A percentile compares a stretch with the other conserved stretches of the same genome.
phyloP scores from a whole-genome alignment of 2,329 filamentous ascomycete species.

The Fusarium temperatum region DNA sequence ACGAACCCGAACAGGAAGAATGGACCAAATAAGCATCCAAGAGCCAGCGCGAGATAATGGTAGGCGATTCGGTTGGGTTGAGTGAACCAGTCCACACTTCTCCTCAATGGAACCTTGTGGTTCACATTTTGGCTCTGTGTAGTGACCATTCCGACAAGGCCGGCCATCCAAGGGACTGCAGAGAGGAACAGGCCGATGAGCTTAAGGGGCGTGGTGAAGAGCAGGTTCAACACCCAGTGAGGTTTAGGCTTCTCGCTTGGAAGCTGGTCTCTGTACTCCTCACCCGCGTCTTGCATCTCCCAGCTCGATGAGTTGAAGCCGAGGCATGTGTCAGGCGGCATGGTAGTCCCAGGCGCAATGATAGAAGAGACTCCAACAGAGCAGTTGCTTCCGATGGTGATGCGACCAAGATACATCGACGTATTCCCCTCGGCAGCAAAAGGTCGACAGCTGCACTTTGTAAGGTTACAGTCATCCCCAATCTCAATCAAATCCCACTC shows the following conservation, averaged over 20 bases:
- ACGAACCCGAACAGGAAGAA: conserved; percentile 8
- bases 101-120: background rate
- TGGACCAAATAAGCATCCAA: background rate
- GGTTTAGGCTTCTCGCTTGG: background rate
- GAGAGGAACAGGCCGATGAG: background rate
- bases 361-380: background rate
- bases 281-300: conserved; percentile 4
- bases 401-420: conserved; percentile 11
- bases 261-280: conserved; percentile 4
- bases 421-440: conserved; percentile 9
- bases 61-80: background rate
- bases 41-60: background rate
- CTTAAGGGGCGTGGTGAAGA: background rate
- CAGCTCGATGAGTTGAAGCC: conserved; percentile 12
- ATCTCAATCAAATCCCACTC: conserved; percentile 1
- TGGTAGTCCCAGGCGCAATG: background rate
- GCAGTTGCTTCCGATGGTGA: background rate
- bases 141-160: conserved; percentile 1
- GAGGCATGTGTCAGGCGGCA: background rate
- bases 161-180: background rate
- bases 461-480: background rate
- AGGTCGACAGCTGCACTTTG: background rate
- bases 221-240: background rate
- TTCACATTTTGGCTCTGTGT: background rate
- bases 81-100: conserved; percentile 5